Conservation (phyloP, 108 stramenopile species). For the Schizochytrium sp. region DNA sequence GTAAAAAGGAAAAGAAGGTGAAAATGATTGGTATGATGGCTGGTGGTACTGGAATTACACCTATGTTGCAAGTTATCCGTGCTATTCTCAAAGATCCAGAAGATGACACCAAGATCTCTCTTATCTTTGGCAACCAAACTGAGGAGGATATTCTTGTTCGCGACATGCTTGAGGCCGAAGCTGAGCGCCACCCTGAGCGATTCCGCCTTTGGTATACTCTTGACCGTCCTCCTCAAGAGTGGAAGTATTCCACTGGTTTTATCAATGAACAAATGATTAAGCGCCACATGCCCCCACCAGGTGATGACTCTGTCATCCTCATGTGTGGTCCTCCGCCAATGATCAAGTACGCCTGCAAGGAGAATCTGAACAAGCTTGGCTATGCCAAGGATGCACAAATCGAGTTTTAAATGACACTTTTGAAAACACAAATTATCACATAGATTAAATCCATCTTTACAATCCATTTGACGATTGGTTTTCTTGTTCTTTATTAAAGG, state of each 20-base stretch:
- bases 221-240: constrained; percentile 50
- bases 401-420: background rate
- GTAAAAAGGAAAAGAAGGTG: constrained; percentile 78
- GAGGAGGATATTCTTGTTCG: constrained; percentile 91
- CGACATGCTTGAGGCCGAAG: constrained; percentile 90
- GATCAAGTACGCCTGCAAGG: constrained; percentile 82
- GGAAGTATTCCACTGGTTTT: constrained; percentile 85
- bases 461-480: no score
- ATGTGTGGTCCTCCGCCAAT: constrained; percentile 98
- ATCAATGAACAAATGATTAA: constrained; percentile 85
- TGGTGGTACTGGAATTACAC: constrained; percentile 97
- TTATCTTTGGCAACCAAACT: constrained; percentile 91
- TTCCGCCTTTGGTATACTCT: constrained; percentile 94
- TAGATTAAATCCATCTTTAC: background rate
- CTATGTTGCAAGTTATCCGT: constrained; percentile 93
- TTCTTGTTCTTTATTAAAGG: no score
- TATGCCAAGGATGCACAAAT: constrained; percentile 52
- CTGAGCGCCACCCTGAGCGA: constrained; percentile 81
- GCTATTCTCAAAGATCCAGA: constrained; percentile 85
- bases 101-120: constrained; percentile 85
- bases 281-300: constrained; percentile 81
- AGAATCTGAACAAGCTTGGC: constrained; percentile 60
- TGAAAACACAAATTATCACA: background rate
- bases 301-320: constrained; percentile 82
- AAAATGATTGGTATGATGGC: constrained; percentile 91